Percentiles rank a stretch among this genome's conserved stretches.
Evolutionary conservation across 1,284 basidiomycete species (phyloP).

Genomic region (Marasmius oreades): DNA sequence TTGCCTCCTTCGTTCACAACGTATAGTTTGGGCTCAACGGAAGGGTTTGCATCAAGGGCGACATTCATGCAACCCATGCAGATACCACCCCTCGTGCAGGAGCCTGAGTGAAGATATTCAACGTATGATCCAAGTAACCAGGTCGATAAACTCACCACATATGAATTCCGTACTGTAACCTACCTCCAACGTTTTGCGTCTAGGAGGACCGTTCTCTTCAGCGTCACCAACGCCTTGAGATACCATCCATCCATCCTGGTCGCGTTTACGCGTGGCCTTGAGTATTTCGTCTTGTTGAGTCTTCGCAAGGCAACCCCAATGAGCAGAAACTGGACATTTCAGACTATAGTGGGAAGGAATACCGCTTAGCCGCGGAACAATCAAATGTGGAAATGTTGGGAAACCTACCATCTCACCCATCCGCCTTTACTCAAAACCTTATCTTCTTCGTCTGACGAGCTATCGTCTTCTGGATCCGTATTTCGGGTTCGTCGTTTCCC

Average conservation of each 20-base stretch:
- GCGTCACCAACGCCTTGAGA: constrained; percentile 24
- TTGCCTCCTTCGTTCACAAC: constrained; percentile 4
- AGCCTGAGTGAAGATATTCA: constrained; percentile 24
- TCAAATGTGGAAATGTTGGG: constrained; percentile 6
- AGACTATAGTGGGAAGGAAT: constrained; percentile 38
- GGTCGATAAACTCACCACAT: constrained; percentile 45
- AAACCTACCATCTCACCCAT: constrained; percentile 81
- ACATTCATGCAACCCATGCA: constrained; percentile 75
- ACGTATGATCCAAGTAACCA: background rate
- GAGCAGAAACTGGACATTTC: constrained; percentile 72
- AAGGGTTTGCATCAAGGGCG: constrained; percentile 42
- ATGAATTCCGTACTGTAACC: constrained; percentile 74
- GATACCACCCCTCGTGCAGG: constrained; percentile 72
- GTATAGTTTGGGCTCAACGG: constrained; percentile 15
- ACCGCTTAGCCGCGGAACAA: constrained; percentile 1
- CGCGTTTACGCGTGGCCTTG: constrained; percentile 54
- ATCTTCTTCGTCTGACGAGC: constrained; percentile 58
- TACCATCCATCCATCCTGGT: constrained; percentile 37
- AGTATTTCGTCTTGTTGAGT: constrained; percentile 72
- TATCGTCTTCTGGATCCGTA: constrained; percentile 38
- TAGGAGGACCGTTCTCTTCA: constrained; percentile 28
- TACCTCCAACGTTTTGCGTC: constrained; percentile 42
- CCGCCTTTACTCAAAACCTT: constrained; percentile 61
- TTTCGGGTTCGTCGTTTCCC: constrained; percentile 36
- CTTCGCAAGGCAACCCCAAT: constrained; percentile 75